A percentile compares a stretch with the other conserved stretches of the same genome.
phyloP scores from a whole-genome alignment of 1,139 yeast species.

The Suhomyces kunorum region DNA sequence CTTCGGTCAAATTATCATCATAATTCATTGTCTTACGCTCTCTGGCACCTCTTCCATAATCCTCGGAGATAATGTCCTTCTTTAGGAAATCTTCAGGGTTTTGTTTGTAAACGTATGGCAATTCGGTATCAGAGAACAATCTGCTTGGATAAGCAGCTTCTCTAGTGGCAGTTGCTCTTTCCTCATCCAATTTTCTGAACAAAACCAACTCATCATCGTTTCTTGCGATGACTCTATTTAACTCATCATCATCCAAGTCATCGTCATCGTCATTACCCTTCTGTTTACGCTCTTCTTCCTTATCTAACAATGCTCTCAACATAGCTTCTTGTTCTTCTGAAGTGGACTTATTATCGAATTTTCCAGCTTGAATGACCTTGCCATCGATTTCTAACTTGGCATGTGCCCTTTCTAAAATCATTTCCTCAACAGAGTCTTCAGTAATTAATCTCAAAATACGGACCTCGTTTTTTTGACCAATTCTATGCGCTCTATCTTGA shows the following conservation, averaged over 20 bases:
- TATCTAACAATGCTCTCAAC: conserved; percentile 66
- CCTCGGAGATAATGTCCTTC: conserved; percentile 42
- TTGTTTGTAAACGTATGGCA: conserved; percentile 60
- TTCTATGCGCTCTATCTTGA: conserved; percentile 88
- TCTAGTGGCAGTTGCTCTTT: conserved; percentile 44
- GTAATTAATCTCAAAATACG: conserved; percentile 78
- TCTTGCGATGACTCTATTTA: conserved; percentile 73
- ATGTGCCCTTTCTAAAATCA: conserved; percentile 78
- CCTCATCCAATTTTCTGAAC: conserved; percentile 60
- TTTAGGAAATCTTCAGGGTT: conserved; percentile 54
- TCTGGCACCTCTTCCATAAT: conserved; percentile 62
- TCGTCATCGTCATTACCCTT: conserved; percentile 46
- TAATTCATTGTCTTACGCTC: conserved; percentile 62
- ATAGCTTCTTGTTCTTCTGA: conserved; percentile 83
- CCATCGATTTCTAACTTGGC: conserved; percentile 85
- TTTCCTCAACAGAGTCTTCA: conserved; percentile 81
- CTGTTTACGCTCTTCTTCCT: conserved; percentile 62
- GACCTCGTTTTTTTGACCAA: conserved; percentile 86
- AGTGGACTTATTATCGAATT: conserved; percentile 78
- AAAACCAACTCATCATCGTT: conserved; percentile 56
- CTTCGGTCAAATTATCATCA: conserved; percentile 74
- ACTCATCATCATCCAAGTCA: conserved; percentile 67
- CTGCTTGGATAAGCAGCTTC: conserved; percentile 50
- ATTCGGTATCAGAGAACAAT: conserved; percentile 58
- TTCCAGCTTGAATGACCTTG: conserved; percentile 86